These are phyloP conservation scores for Lepiota subincarnata DNA, from an alignment of 768 basidiomycete species.

Conservation along the genomic window DNA sequence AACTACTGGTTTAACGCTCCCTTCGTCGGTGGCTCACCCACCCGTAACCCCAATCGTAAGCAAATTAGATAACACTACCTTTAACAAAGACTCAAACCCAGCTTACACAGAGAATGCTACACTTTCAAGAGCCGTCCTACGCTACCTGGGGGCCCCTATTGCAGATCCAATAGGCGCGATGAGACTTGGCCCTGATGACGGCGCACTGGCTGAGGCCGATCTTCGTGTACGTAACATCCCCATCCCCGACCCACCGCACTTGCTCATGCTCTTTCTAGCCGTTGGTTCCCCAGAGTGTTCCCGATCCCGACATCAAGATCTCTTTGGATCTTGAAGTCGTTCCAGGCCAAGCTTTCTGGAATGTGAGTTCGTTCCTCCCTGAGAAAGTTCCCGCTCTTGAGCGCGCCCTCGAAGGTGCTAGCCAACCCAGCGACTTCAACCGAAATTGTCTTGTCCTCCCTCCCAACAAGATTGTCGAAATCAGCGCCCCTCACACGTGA, in stretches of 20 bases:
- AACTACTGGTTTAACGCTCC: conserved; percentile 45
- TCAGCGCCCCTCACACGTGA: conserved; percentile 20
- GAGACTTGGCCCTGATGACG: conserved; percentile 15
- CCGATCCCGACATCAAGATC: conserved; percentile 11
- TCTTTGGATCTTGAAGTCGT: background rate
- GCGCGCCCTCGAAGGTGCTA: conserved; percentile 24
- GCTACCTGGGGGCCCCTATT: too few species aligned
- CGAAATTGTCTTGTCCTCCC: conserved; percentile 23
- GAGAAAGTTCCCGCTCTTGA: conserved; percentile 18
- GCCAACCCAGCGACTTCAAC: conserved; percentile 18
- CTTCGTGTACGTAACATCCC: conserved; percentile 28
- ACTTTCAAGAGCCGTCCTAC: too few species aligned
- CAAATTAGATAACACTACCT: too few species aligned
- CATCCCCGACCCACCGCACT: conserved; percentile 15
- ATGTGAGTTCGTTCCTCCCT: conserved; percentile 30
- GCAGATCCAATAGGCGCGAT: conserved; percentile 28
- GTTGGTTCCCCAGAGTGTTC: conserved; percentile 10
- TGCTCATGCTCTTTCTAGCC: conserved; percentile 29
- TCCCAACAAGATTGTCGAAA: conserved; percentile 22
- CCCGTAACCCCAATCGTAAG: too few species aligned
- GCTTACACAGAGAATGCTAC: conserved; percentile 17
- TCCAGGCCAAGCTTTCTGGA: conserved; percentile 21
- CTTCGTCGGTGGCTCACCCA: conserved; percentile 27
- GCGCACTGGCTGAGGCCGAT: conserved; percentile 30
- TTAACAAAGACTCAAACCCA: conserved; percentile 27